These are phyloP conservation scores for Hyphodiscus sp. DNA, from an alignment of 2,329 filamentous ascomycete genomes.

Conservation along the genomic window DNA sequence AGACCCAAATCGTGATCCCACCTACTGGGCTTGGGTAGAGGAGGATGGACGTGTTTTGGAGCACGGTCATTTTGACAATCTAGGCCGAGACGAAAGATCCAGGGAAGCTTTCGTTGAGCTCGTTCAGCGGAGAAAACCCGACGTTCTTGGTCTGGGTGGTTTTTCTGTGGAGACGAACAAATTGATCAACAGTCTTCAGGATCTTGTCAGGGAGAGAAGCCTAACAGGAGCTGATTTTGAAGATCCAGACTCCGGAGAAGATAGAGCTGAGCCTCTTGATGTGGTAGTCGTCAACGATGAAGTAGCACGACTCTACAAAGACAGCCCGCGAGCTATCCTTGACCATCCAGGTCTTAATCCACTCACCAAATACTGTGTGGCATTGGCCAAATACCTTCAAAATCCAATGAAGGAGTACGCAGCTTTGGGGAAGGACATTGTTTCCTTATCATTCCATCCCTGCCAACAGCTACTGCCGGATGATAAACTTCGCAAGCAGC, in stretches of 20 bases:
- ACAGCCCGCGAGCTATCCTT: conserved; percentile 68
- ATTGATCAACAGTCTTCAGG: conserved; percentile 73
- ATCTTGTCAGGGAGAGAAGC: conserved; percentile 69
- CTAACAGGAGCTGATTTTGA: conserved; percentile 77
- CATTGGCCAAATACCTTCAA: conserved; percentile 84
- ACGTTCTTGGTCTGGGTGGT: conserved; percentile 85
- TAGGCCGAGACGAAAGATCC: conserved; percentile 63
- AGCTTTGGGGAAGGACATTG: conserved; percentile 79
- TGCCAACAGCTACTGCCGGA: conserved; percentile 84
- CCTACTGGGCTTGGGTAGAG: conserved; percentile 88
- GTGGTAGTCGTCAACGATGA: conserved; percentile 93
- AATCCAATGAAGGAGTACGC: conserved; percentile 97
- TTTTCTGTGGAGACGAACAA: conserved; percentile 82
- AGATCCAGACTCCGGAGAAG: conserved; percentile 68
- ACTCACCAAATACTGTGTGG: conserved; percentile 83
- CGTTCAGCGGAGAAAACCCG: conserved; percentile 72
- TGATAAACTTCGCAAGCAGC: conserved; percentile 76
- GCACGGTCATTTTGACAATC: conserved; percentile 77
- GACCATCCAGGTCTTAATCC: conserved; percentile 78
- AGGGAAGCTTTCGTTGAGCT: conserved; percentile 70
- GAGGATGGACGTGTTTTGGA: conserved; percentile 87
- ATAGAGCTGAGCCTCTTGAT: conserved; percentile 73
- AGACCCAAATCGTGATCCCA: conserved; percentile 64
- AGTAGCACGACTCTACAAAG: conserved; percentile 92
- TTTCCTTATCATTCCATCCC: conserved; percentile 80